Conservation (phyloP, 2,329 filamentous ascomycete genomes). For the Helminthosporium solani region DNA sequence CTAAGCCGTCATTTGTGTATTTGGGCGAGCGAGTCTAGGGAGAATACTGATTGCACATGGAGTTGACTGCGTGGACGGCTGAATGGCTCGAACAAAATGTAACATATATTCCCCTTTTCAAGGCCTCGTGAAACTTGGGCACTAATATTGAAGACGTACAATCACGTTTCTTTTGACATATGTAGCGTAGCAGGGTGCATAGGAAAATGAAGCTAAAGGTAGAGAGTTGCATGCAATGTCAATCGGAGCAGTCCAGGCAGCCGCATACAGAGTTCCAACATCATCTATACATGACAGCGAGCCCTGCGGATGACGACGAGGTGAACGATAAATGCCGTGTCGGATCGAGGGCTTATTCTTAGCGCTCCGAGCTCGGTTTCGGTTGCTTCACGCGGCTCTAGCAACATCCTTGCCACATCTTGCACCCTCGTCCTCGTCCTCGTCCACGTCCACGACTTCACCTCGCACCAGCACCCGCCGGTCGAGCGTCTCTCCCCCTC, state of each 20-base stretch:
- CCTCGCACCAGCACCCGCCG: not conserved
- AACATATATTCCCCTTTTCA: slow-evolving; percentile 18
- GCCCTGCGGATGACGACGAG: not conserved
- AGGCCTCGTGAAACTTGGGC: slow-evolving; percentile 9
- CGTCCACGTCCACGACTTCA: slow-evolving; percentile 2
- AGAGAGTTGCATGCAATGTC: not conserved
- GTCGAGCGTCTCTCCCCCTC: slow-evolving; percentile 1
- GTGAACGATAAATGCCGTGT: not conserved
- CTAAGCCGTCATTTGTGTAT: slow-evolving; percentile 8
- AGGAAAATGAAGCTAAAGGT: not conserved
- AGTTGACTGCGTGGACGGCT: slow-evolving; percentile 3
- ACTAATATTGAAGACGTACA: slow-evolving; percentile 8
- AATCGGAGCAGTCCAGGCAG: no score
- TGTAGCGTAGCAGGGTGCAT: slow-evolving; percentile 2
- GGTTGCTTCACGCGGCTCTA: slow-evolving; percentile 3
- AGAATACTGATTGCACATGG: slow-evolving; percentile 1
- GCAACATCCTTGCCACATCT: slow-evolving; percentile 19
- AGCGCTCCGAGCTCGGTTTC: not conserved
- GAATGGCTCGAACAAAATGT: slow-evolving; percentile 18
- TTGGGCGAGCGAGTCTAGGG: slow-evolving; percentile 2
- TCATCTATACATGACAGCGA: no score
- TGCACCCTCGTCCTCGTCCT: slow-evolving; percentile 1
- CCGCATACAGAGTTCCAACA: no score
- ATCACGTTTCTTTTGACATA: slow-evolving; percentile 11
- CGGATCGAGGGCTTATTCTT: no score